Percentiles rank a stretch among this genome's conserved stretches.
Evolutionary conservation across 2,329 filamentous ascomycete genomes (phyloP).

Genomic region (Colletotrichum graminicola): DNA sequence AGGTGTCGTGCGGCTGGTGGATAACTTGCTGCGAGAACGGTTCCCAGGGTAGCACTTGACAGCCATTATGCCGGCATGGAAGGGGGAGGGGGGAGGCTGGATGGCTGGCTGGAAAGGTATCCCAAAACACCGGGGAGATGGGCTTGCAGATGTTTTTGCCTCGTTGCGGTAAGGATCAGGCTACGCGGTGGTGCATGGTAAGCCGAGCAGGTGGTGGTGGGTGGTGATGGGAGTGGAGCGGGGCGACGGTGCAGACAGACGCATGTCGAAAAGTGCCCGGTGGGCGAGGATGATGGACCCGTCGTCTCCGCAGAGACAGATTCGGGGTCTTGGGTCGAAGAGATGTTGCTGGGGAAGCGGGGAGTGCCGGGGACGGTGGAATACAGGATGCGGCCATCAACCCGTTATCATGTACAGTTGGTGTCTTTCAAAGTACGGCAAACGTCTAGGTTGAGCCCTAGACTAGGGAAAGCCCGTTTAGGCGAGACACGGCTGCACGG

Average conservation of each 20-base stretch:
- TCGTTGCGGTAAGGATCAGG: slow-evolving; percentile 16
- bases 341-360: slow-evolving; percentile 30
- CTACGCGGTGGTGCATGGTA: slow-evolving; percentile 15
- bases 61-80: slow-evolving; percentile 19
- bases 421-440: slow-evolving; percentile 3
- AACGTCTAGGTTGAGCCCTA: neutral
- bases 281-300: slow-evolving; percentile 19
- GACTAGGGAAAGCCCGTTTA: slow-evolving; percentile 18
- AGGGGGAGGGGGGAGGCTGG: neutral
- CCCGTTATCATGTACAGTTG: neutral
- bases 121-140: slow-evolving; percentile 32
- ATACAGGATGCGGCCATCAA: slow-evolving; percentile 8
- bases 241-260: slow-evolving; percentile 1
- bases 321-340: slow-evolving; percentile 32
- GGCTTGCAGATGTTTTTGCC: slow-evolving; percentile 29
- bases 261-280: slow-evolving; percentile 30
- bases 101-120: slow-evolving; percentile 15
- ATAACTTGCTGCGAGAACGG: neutral
- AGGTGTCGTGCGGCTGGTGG: neutral
- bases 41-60: slow-evolving; percentile 7
- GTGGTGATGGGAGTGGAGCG: slow-evolving; percentile 28
- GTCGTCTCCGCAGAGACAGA: slow-evolving; percentile 37
- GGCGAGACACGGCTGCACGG: slow-evolving; percentile 12
- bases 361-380: slow-evolving; percentile 1
- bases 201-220: slow-evolving; percentile 12